phyloP scores from a whole-genome alignment of 345 rosid genomes.

The Capsella bursapastoris region DNA sequence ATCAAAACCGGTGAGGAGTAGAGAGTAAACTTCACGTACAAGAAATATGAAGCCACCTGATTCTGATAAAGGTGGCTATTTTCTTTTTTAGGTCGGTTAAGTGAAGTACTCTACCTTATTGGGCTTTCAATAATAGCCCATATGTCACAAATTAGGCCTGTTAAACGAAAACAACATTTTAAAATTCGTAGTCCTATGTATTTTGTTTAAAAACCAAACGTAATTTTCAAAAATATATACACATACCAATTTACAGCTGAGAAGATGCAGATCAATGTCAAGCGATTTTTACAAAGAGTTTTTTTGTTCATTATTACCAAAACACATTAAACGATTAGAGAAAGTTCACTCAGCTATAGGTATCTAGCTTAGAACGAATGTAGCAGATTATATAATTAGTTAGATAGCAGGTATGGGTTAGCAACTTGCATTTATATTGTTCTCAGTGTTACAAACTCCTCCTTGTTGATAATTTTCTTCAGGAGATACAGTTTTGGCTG shows the following conservation, averaged over 20 bases:
- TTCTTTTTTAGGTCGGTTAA: conserved; percentile 19
- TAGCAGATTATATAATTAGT: neutral
- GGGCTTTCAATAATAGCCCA: conserved; percentile 39
- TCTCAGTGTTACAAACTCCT: conserved; percentile 38
- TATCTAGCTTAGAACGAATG: neutral
- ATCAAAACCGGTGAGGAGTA: neutral
- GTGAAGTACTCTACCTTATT: neutral
- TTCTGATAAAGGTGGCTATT: conserved; percentile 16
- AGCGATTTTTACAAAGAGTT: no score
- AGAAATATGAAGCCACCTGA: conserved; percentile 42
- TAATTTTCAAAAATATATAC: no score
- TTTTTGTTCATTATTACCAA: no score
- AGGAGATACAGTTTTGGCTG: conserved; percentile 27
- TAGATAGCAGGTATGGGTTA: neutral
- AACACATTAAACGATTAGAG: neutral
- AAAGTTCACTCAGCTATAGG: neutral
- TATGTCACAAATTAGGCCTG: neutral
- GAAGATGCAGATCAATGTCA: no score
- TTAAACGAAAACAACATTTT: neutral
- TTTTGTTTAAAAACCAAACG: no score
- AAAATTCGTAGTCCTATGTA: no score
- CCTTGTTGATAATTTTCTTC: conserved; percentile 36
- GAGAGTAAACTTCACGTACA: conserved; percentile 43
- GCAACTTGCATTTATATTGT: conserved; percentile 50
- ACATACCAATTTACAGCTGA: no score